Conservation (phyloP, 495 filamentous ascomycete genomes). For the Neurospora sp. region DNA sequence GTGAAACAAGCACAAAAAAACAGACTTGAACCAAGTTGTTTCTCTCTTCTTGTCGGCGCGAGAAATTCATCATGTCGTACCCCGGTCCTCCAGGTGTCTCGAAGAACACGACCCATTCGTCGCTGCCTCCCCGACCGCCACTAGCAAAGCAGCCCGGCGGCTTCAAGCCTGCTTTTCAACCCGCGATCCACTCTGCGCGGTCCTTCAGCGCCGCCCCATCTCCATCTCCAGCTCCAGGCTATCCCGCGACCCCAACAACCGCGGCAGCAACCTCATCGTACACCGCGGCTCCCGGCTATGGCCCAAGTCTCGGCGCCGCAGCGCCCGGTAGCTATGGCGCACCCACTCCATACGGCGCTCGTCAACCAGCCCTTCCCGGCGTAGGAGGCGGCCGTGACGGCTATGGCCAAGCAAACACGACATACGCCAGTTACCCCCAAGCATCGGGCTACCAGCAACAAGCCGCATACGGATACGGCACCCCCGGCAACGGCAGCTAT, state of each 20-base stretch:
- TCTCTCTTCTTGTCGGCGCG: conserved; percentile 28
- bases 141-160: conserved; percentile 48
- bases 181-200: conserved; percentile 7
- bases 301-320: conserved; percentile 13
- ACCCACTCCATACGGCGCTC: conserved; percentile 24
- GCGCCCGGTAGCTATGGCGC: conserved; percentile 29
- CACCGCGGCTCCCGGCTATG: conserved; percentile 14
- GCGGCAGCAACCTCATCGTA: conserved; percentile 9
- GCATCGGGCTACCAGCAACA: conserved; percentile 36
- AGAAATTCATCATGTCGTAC: conserved; percentile 89
- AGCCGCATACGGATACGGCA: conserved; percentile 17
- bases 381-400: conserved; percentile 20
- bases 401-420: conserved; percentile 21
- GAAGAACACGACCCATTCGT: conserved; percentile 43
- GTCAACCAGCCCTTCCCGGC: conserved; percentile 19
- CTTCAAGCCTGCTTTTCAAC: conserved; percentile 51
- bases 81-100: conserved; percentile 83
- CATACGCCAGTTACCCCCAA: conserved; percentile 38
- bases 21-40: conserved; percentile 9
- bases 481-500: conserved; percentile 27
- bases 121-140: conserved; percentile 78
- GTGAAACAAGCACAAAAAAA: conserved; percentile 25
- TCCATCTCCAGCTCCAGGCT: conserved; percentile 14
- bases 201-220: conserved; percentile 12
- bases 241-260: conserved; percentile 14